Base-by-base conservation (phyloP, 2,329 filamentous ascomycete species). In the Exophiala sp. region DNA sequence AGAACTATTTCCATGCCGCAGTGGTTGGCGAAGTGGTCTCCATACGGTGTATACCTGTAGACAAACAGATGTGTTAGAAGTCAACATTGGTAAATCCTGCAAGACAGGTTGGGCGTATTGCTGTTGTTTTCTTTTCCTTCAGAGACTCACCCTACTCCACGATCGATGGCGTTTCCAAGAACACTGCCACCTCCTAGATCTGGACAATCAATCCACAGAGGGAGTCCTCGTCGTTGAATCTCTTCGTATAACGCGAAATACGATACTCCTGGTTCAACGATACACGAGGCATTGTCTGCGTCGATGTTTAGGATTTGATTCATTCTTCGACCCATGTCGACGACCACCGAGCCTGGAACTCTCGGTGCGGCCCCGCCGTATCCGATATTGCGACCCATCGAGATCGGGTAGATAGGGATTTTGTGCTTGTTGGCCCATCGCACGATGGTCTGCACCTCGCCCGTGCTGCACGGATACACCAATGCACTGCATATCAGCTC, bases 111-210 rank as follows among this genome's bases (percentile, higher is more conserved):
- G n/a, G n/a, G n/a, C n/a, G n/a, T n/a, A n/a, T n/a, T n/a, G n/a
- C n/a, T n/a, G n/a, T n/a, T n/a, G n/a, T n/a, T n/a, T n/a, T n/a
- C n/a, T n/a, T n/a, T n/a, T n/a, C n/a, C n/a, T n/a, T n/a, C n/a
- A n/a, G n/a, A n/a, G n/a, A 38, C 42, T 40, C 46, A 67, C 14
- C 68, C 67, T 37, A 73, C 65, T 8, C 72, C 72, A 27, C 72
- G 66, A 47, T 75, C 72, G 18, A 74, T 64, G 4, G 72, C 66
- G 57, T 78, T 78, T 1, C 75, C 75, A 16, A 77, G 59, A 3
- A 77, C 68, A 29, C 67, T 70, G 0, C 74, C 74, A 61, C 74
- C 75, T 24, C 74, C 74, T 3, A 78, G 65, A 32, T 71, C 73
- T 0, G 75, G 71, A 29, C 68, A 69, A 51, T 71, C 71, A 1